Evolutionary conservation across 2,329 filamentous ascomycete genomes (phyloP).

Genomic region (Claviceps cyperi): DNA sequence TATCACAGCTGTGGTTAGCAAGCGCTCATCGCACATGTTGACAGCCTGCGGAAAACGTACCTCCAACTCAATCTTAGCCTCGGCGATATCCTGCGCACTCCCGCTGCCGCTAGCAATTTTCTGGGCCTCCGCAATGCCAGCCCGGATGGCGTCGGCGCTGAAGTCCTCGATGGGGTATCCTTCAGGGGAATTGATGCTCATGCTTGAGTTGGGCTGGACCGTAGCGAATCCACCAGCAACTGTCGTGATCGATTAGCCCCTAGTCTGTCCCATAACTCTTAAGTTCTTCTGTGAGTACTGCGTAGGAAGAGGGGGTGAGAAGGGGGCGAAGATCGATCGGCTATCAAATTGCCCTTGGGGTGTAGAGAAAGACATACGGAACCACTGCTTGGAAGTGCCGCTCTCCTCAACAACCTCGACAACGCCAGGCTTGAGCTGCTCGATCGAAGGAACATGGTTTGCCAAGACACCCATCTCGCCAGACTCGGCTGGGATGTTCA

Average conservation of each 20-base stretch:
- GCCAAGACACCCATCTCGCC: constrained; percentile 99
- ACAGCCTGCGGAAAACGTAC: constrained; percentile 29
- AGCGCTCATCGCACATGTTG: not conserved
- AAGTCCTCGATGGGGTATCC: constrained; percentile 92
- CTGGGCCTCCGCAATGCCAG: constrained; percentile 87
- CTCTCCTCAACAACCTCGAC: constrained; percentile 92
- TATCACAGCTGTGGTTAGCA: constrained; percentile 18
- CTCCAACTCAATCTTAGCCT: constrained; percentile 99
- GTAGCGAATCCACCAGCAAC: constrained; percentile 95
- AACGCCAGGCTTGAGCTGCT: constrained; percentile 94
- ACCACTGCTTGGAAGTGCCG: constrained; percentile 87
- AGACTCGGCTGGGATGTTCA: constrained; percentile 96
- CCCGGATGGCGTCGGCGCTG: constrained; percentile 75
- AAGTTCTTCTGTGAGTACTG: not conserved
- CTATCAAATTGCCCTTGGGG: not conserved
- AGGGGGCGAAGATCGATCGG: not conserved
- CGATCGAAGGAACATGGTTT: constrained; percentile 96
- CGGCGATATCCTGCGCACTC: constrained; percentile 93
- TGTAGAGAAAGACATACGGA: constrained; percentile 52
- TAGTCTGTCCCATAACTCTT: not conserved
- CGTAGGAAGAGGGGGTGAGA: too few relatives aligned
- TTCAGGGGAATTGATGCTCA: constrained; percentile 98
- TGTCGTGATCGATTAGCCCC: constrained; percentile 22
- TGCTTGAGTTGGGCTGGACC: constrained; percentile 82
- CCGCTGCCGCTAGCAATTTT: constrained; percentile 84